These are phyloP conservation scores for Setomelanomma holmii DNA, from an alignment of 2,329 filamentous ascomycete genomes.

Conservation along the genomic window DNA sequence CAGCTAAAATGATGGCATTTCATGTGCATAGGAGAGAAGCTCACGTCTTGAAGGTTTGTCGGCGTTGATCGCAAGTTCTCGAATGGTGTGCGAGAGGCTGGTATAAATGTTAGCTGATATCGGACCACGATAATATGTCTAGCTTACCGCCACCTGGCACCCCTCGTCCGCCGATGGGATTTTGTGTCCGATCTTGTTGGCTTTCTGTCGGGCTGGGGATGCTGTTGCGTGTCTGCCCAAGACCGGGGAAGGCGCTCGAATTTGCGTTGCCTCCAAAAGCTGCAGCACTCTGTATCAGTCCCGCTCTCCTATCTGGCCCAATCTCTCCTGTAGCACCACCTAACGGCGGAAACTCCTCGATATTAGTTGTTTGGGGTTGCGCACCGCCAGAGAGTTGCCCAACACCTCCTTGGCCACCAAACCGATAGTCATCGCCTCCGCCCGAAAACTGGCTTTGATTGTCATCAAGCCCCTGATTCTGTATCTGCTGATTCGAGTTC, in stretches of 20 bases:
- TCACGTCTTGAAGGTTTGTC: conserved; percentile 46
- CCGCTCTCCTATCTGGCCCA: conserved; percentile 57
- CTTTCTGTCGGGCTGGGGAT: conserved; percentile 48
- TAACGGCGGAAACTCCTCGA: conserved; percentile 68
- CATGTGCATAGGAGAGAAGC: conserved; percentile 4
- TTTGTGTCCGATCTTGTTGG: conserved; percentile 43
- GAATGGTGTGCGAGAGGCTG: conserved; percentile 42
- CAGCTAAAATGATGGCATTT: conserved; percentile 12
- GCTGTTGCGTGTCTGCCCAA: conserved; percentile 54
- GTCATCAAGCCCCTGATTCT: conserved; percentile 50
- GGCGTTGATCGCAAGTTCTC: conserved; percentile 38
- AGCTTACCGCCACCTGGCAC: conserved; percentile 31
- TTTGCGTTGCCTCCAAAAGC: conserved; percentile 49
- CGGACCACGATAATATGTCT: background rate
- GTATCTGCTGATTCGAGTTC: conserved; percentile 52
- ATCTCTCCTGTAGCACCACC: conserved; percentile 61
- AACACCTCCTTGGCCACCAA: conserved; percentile 62
- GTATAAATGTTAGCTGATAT: no score
- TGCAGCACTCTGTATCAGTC: conserved; percentile 59
- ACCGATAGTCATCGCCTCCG: conserved; percentile 63
- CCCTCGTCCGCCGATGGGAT: conserved; percentile 39
- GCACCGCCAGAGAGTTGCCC: conserved; percentile 58
- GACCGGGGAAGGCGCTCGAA: conserved; percentile 49
- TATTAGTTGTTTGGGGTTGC: conserved; percentile 63
- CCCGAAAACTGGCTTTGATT: conserved; percentile 60